Base-by-base conservation (phyloP, 208 protist genomes). In the Naegleria fowleri region DNA sequence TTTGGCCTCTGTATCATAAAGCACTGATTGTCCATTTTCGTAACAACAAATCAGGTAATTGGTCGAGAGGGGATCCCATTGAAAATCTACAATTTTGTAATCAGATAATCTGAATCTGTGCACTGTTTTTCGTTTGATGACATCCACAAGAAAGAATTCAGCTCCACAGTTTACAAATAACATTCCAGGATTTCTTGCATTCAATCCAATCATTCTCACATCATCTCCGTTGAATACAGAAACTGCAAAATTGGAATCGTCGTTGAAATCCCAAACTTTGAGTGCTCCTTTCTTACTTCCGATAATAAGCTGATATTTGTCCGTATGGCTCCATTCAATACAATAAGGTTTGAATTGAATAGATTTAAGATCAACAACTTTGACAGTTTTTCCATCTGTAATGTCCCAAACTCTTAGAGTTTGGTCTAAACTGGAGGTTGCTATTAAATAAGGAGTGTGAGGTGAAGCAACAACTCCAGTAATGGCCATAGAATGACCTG, bases 71-170 rank as follows among this genome's bases (percentile, higher is more conserved):
- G 85, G 41, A 88, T 88, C 85, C 85, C 85, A 88, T 40, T 39
- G 43, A n/a, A 29, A 88, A 88, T 88, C 85, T 51, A 88, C 43
- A 38, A 88, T 38, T 36, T 88, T 88, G 19, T 51, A 58, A 29
- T 88, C 39, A 1, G 83, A 86, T 19, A 43, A 48, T 48, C 41
- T 43, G 83, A n/a, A 43, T n/a, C 4, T 51, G 33, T 43, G 13
- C 19, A 86, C 16, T 16, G 38, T 9, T 16, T 48, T 86, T 48
- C 25, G 39, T 39, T 86, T 86, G 5, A 33, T 86, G 25, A 40
- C 15, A 33, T 86, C 83, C 13, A 86, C n/a, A 43, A 86, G 6
- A 33, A 86, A 86, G 9, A 86, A 38, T 51, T 51, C 83, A 48
- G 39, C 83, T 48, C 40, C 83, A 86, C 40, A 38, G 7, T 33